Base-by-base conservation (phyloP, 2,329 filamentous ascomycete genomes). In the Elsinoe batatas region DNA sequence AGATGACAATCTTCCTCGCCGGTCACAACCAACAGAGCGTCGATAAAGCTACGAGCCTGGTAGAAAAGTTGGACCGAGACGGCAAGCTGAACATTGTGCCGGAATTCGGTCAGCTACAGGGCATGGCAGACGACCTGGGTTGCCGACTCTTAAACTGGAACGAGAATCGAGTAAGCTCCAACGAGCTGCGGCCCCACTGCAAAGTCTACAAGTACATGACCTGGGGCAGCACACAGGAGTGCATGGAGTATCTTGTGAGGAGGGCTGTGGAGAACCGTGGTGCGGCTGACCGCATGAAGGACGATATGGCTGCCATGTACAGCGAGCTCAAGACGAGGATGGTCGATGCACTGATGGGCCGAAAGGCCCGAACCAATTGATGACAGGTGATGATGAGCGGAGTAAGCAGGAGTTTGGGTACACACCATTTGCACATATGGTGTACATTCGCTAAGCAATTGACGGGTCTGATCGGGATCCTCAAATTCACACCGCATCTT, bases 81-180 rank as follows among this genome's bases (percentile, higher is more conserved):
- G 60, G 59, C 18, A n/a, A 51, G 12, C 59, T 58, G 42, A 60
- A 54, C 38, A 58, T 59, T 26, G 54, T 59, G 6, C 58, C 58
- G 3, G 33, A 62, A 11, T 66, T 65, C 20, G 64, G 62, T 6
- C 64, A 66, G 40, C 42, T 66, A n/a, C 59, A 64, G 32, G 64
- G 64, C 10, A 66, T 66, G 64, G 63, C 63, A 3, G 64, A 66
- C 43, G 63, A 64, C 8, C 46, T 66, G 17, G 61, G 62, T 30
- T 63, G 61, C 32, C 59, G 60, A 17, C 49, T 65, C 2, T 44
- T 65, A 10, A 56, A 62, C 37, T 55, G 58, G 10, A 58, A 57
- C 22, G 58, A 63, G 10, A 18, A 17, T 18, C 33, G 35, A 11
- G 35, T 5, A 15, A 8, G 30, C 18, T 13, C 37, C 30, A 47